A percentile compares a stretch with the other conserved stretches of the same genome.
Conservation (phyloP, 805 yeast genomes). For the Schizosaccharomyces octosporus region DNA sequence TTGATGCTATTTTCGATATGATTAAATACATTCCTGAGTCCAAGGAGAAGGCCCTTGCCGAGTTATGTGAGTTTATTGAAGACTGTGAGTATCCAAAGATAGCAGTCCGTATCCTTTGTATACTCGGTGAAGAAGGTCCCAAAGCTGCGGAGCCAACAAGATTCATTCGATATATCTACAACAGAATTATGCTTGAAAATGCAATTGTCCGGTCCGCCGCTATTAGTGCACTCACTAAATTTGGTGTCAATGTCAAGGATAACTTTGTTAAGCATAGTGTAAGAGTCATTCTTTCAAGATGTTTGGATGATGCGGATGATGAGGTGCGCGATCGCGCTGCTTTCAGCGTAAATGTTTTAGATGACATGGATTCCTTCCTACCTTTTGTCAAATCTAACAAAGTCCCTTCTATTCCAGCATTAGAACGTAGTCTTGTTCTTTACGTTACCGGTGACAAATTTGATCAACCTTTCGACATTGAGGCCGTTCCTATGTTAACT, state of each 20-base stretch:
- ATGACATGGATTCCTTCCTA: constrained; percentile 15
- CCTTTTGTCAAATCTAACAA: constrained; percentile 40
- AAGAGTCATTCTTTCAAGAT: constrained; percentile 50
- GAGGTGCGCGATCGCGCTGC: constrained; percentile 2
- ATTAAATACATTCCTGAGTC: constrained; percentile 69
- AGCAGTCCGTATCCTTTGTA: constrained; percentile 72
- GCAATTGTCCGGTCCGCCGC: constrained; percentile 91
- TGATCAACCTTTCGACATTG: constrained; percentile 42
- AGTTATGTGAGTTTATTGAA: constrained; percentile 87
- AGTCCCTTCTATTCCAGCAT: constrained; percentile 45
- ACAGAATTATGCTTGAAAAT: constrained; percentile 87
- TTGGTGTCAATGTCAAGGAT: constrained; percentile 53
- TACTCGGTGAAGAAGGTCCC: constrained; percentile 90
- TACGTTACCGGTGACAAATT: constrained; percentile 34
- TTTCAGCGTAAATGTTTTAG: constrained; percentile 12
- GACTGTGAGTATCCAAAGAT: constrained; percentile 93
- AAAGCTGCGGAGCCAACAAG: constrained; percentile 59
- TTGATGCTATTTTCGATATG: constrained; percentile 80
- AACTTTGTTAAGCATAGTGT: constrained; percentile 42
- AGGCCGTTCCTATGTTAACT: constrained; percentile 29
- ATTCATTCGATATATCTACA: constrained; percentile 86
- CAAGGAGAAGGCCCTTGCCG: constrained; percentile 58
- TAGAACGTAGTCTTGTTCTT: constrained; percentile 51
- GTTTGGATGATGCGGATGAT: constrained; percentile 13
- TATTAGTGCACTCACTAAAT: constrained; percentile 72